These are phyloP conservation scores for Arabidopsis thaliana DNA, from an alignment of 345 rosid species.

Conservation along the genomic window DNA sequence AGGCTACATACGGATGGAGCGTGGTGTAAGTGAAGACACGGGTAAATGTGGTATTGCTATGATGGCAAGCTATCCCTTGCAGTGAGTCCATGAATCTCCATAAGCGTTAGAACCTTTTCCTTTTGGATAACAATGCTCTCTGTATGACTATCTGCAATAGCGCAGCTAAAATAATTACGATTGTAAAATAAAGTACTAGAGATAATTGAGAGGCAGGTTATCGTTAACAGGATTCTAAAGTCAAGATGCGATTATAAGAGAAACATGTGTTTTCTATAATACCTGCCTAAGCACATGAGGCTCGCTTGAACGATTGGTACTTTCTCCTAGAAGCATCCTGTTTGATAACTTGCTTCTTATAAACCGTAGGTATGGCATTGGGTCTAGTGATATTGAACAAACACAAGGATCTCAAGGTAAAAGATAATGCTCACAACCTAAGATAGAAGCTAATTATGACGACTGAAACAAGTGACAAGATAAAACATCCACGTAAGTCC, in stretches of 20 bases:
- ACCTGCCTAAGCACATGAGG: constrained; percentile 18
- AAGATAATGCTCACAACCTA: background rate
- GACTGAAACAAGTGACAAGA: constrained; percentile 6
- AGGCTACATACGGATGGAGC: constrained; percentile 72
- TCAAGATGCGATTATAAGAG: constrained; percentile 10
- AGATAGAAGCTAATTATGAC: background rate
- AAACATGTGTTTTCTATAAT: constrained; percentile 10
- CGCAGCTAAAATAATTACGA: constrained; percentile 36
- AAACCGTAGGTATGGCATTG: background rate
- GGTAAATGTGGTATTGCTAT: constrained; percentile 85
- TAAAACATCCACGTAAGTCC: background rate
- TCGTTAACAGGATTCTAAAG: constrained; percentile 8
- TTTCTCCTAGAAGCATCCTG: constrained; percentile 6
- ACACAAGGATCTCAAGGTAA: background rate
- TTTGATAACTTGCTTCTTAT: constrained; percentile 21
- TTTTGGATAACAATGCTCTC: constrained; percentile 22
- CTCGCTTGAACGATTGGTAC: background rate
- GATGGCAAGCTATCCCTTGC: constrained; percentile 75
- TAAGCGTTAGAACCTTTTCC: constrained; percentile 30
- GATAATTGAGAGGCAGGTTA: constrained; percentile 20
- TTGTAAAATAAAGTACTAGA: constrained; percentile 34
- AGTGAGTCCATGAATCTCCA: constrained; percentile 40
- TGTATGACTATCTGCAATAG: constrained; percentile 41
- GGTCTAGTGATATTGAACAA: constrained; percentile 12
- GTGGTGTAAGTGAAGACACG: constrained; percentile 41